phyloP scores from a whole-genome alignment of 2,329 filamentous ascomycete genomes.

The Claviceps fusiformis region DNA sequence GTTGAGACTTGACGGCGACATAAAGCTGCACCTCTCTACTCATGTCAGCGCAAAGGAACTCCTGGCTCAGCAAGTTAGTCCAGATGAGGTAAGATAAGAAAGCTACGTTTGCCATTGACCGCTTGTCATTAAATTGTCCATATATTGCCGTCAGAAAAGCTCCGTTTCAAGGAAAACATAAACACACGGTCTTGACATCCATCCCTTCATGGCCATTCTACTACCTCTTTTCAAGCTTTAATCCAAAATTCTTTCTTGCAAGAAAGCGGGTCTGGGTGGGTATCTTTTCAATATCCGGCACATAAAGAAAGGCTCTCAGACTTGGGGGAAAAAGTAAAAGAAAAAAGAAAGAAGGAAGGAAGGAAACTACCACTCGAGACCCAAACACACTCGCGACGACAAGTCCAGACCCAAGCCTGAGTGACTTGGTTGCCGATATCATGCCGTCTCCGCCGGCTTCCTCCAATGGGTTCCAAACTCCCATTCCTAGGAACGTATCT shows the following conservation, averaged over 20 bases:
- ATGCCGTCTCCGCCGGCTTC: conserved; percentile 4
- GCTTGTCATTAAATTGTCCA: background rate
- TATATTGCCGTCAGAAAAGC: background rate
- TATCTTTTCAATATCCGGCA: background rate
- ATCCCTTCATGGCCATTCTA: background rate
- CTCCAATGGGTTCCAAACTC: background rate
- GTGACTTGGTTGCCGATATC: background rate
- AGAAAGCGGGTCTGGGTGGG: background rate
- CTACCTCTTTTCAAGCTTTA: background rate
- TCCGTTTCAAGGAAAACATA: background rate
- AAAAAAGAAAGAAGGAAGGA: no score
- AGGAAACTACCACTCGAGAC: background rate
- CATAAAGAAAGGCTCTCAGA: background rate
- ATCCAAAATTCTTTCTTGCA: background rate
- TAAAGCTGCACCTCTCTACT: background rate
- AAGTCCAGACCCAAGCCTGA: background rate
- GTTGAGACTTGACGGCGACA: no score
- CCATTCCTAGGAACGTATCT: conserved; percentile 4
- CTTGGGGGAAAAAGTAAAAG: background rate
- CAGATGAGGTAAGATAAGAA: background rate
- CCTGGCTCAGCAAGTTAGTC: background rate
- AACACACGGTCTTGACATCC: background rate
- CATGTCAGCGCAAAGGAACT: background rate
- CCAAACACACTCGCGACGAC: background rate
- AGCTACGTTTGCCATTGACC: background rate